Conservation (phyloP, 1,284 basidiomycete species). For the Takashimella tepidaria region DNA sequence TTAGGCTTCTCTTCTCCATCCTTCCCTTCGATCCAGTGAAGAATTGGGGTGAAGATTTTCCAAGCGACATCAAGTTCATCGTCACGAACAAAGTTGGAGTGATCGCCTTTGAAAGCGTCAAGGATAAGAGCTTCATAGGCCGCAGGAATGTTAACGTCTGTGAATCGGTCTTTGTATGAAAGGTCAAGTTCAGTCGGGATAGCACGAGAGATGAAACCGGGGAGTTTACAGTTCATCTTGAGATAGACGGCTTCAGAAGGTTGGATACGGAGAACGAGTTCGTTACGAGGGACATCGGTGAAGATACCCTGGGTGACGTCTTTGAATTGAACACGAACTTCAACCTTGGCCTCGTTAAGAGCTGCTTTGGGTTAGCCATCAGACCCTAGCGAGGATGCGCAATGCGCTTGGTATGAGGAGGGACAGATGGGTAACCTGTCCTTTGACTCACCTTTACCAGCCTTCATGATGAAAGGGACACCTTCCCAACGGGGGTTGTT, state of each 20-base stretch:
- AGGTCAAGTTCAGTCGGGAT: conserved; percentile 94
- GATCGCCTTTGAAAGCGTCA: conserved; percentile 68
- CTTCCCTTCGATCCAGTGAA: conserved; percentile 87
- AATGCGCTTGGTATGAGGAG: no score
- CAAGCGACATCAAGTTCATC: conserved; percentile 93
- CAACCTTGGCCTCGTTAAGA: conserved; percentile 93
- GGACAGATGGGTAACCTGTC: neutral
- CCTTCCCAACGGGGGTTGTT: conserved; percentile 95
- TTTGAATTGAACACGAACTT: conserved; percentile 93
- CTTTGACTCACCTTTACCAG: conserved; percentile 71
- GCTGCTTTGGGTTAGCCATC: conserved; percentile 53
- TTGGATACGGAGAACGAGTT: conserved; percentile 91
- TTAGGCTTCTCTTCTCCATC: conserved; percentile 49
- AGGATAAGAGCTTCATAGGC: conserved; percentile 90
- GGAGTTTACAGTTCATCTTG: conserved; percentile 89
- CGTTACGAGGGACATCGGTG: conserved; percentile 88
- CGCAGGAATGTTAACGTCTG: conserved; percentile 81
- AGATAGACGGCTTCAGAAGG: conserved; percentile 91
- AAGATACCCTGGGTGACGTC: conserved; percentile 94
- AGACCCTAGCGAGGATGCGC: no score
- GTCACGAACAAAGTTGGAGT: conserved; percentile 74
- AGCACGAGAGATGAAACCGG: conserved; percentile 80
- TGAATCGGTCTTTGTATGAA: conserved; percentile 90
- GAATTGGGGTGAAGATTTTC: conserved; percentile 95
- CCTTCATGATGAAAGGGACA: conserved; percentile 93